Conservation (phyloP, 495 filamentous ascomycete species). For the Aspergillus panamensis region DNA sequence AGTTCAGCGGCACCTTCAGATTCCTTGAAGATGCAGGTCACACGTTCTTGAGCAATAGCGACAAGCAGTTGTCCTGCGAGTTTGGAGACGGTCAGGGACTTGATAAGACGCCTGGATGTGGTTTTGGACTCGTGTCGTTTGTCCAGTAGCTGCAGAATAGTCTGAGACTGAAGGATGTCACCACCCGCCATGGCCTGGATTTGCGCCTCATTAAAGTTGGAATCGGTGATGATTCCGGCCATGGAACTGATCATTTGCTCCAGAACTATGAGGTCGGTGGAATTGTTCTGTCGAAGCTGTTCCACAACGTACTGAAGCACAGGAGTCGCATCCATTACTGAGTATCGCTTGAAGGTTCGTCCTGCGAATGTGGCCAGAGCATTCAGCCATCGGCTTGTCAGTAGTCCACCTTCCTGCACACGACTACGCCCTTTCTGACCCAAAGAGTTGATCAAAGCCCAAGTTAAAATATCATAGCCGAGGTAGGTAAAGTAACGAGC, state of each 20-base stretch:
- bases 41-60: constrained; percentile 83
- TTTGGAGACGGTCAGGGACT: constrained; percentile 64
- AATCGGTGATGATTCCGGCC: constrained; percentile 83
- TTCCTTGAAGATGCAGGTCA: constrained; percentile 71
- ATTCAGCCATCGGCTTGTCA: constrained; percentile 86
- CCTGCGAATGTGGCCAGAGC: constrained; percentile 82
- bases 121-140: constrained; percentile 65
- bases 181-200: constrained; percentile 84
- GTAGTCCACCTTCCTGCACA: constrained; percentile 76
- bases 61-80: constrained; percentile 78
- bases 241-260: constrained; percentile 85
- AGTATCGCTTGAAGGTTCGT: constrained; percentile 75
- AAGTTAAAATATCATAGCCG: constrained; percentile 88
- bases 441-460: constrained; percentile 76
- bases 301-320: constrained; percentile 84
- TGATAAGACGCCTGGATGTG: constrained; percentile 73
- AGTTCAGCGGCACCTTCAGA: constrained; percentile 63
- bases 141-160: constrained; percentile 71
- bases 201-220: constrained; percentile 82
- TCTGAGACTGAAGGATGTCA: constrained; percentile 70
- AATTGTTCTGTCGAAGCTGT: constrained; percentile 75
- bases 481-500: constrained; percentile 89
- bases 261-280: constrained; percentile 81
- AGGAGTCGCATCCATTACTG: constrained; percentile 78
- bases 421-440: constrained; percentile 72